Base-by-base conservation (phyloP, 495 filamentous ascomycete genomes). In the Filosporella fistucella region DNA sequence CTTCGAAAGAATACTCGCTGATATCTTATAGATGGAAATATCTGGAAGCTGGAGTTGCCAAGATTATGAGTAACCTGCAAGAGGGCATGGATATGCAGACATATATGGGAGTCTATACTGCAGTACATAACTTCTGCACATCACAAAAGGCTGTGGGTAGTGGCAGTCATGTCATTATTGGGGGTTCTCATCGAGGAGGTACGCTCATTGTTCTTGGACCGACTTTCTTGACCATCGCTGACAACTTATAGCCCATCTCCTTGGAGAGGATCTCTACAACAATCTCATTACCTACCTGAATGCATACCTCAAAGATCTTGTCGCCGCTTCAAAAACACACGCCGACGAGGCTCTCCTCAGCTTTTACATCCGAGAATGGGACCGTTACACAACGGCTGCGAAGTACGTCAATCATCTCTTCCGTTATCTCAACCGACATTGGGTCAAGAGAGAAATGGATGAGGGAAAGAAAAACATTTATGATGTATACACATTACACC, bases 71-170 rank as follows among this genome's bases (percentile, higher is more conserved):
- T 49, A 85, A 91, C 59, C 72, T 97, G 29, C 86, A 89, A 54
- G 85, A 88, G 42, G 93, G 93, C 26, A 82, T 99, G 65, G 91
- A 99, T 58, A 89, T 96, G 82, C 74, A 79, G 49, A 88, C 83
- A 42, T 43, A 43, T 43, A 43, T 43, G 41, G 41, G 41, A 14
- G 26, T 43, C 12, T 43, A 43, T 20, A 43, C 41, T 21, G 89
- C 91, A 45, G 91, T 99, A 22, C 94, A 99, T 65, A 95, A 99
- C 71, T 99, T 99, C 63, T 99, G 93, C 68, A 97, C 94, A 45
- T 95, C 94, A 23, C 94, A 96, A 62, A 97, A 96, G 65, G 90
- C 89, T 2, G 82, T 90, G 24, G 65, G 61, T 37, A 64, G 58
- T 54, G 58, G 59, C 2, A 64, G 56, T n/a, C 51, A 51, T 20